Base-by-base conservation (phyloP, 164 flowering plant species). In the Stephania japonica region DNA sequence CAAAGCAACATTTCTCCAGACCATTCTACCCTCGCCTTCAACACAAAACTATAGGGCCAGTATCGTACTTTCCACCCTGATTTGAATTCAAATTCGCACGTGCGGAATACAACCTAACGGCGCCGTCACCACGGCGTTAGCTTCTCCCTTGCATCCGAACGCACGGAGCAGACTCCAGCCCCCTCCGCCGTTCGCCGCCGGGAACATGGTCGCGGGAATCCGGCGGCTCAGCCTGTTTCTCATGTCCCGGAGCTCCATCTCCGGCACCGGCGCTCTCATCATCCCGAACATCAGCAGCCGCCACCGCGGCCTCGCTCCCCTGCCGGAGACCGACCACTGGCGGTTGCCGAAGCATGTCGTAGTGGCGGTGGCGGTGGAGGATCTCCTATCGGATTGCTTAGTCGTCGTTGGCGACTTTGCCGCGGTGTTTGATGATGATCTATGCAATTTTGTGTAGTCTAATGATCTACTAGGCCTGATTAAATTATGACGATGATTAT, bases 181-280 rank as follows among this genome's bases (percentile, higher is more conserved):
- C 43, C 62, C 72, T 11, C 21, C 74, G 25, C 67, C 62, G 1
- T 72, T 74, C 7, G 9, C 9, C 3, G 67, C 18, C 11, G 81
- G 74, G 27, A 81, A 80, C 67, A 81, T 8, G 4, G 70, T 12
- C 27, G 77, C 26, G 0, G 79, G 75, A 49, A 23, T 81, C 62
- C 84, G 86, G 25, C 90, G 88, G 43, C 65, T 59, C 80, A 88
- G 90, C 4, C 97, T 84, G 85, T 72, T 82, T 68, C 81, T 85
- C 12, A 91, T 88, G 42, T 88, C 97, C 25, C 70, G 79, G 25
- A 88, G 80, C 68, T 85, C 92, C 87, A 88, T 91, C 81, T 85
- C 90, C n/a, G 87, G 61, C 62, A 14, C 72, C n/a, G 91, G 92
- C 41, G 84, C 38, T 77, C 79, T 87, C 64, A 82, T 80, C 74